phyloP scores from a whole-genome alignment of 352 stramenopile species.

The Thraustochytrium aureum region DNA sequence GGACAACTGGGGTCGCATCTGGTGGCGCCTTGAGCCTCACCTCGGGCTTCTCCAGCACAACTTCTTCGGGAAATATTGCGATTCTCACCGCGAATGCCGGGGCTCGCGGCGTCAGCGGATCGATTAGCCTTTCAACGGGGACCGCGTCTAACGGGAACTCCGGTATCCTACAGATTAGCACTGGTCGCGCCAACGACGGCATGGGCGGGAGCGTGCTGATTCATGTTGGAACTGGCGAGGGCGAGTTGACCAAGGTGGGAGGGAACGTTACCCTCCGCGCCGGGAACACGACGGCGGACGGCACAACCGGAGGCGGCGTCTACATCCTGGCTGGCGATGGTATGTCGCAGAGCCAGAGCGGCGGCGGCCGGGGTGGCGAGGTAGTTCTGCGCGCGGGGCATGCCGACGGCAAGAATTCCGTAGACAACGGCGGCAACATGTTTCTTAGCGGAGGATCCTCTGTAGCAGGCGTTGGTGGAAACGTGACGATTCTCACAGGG shows the following conservation, averaged over 20 bases:
- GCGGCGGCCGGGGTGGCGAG: slow-evolving; percentile 79
- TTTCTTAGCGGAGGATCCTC: slow-evolving; percentile 69
- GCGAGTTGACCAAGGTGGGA: slow-evolving; percentile 63
- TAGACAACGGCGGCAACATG: slow-evolving; percentile 71
- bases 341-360: slow-evolving; percentile 63
- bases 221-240: slow-evolving; percentile 60
- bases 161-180: slow-evolving; percentile 63
- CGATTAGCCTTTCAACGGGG: slow-evolving; percentile 69
- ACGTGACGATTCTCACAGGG: slow-evolving; percentile 62
- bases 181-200: slow-evolving; percentile 63
- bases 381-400: slow-evolving; percentile 75
- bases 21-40: slow-evolving; percentile 61
- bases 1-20: slow-evolving; percentile 56
- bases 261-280: slow-evolving; percentile 63
- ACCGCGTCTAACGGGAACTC: slow-evolving; percentile 61
- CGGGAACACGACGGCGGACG: slow-evolving; percentile 59
- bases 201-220: slow-evolving; percentile 68
- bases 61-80: slow-evolving; percentile 54
- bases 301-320: slow-evolving; percentile 61
- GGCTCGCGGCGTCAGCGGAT: slow-evolving; percentile 64
- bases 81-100: slow-evolving; percentile 59
- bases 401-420: slow-evolving; percentile 67
- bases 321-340: slow-evolving; percentile 62
- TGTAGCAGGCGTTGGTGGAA: slow-evolving; percentile 64
- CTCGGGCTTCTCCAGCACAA: slow-evolving; percentile 60